phyloP scores from a whole-genome alignment of 208 protist species.

The Wallacemonas sp. region DNA sequence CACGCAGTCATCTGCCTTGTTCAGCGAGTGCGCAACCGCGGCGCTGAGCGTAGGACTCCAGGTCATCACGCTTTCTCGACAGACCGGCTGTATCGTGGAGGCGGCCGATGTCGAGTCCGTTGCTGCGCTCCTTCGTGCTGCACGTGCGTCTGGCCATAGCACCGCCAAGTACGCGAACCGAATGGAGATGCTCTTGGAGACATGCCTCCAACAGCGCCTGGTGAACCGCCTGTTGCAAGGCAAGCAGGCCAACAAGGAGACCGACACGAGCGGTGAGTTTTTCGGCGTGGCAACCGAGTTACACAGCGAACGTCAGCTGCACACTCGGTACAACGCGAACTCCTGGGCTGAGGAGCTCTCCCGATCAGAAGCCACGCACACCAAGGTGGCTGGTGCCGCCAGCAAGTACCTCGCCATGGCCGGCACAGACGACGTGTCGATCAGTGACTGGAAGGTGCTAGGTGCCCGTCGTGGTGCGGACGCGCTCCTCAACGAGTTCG shows the following conservation, averaged over 20 bases:
- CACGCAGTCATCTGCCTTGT: background rate
- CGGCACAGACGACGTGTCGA: background rate
- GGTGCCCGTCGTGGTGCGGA: conserved; percentile 44
- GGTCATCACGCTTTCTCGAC: conserved; percentile 61
- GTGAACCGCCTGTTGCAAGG: conserved; percentile 47
- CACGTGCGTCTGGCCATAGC: conserved; percentile 56
- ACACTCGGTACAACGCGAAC: conserved; percentile 56
- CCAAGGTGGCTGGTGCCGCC: conserved; percentile 28
- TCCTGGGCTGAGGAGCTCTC: conserved; percentile 59
- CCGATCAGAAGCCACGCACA: conserved; percentile 26
- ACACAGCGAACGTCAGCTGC: conserved; percentile 44
- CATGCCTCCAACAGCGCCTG: conserved; percentile 45
- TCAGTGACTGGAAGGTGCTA: conserved; percentile 51
- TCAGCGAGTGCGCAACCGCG: conserved; percentile 32
- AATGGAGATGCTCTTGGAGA: conserved; percentile 69
- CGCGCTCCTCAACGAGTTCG: conserved; percentile 51
- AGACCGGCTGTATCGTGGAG: conserved; percentile 51
- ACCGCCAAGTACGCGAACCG: conserved; percentile 43
- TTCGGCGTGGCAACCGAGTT: conserved; percentile 45
- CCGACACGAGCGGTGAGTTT: conserved; percentile 28
- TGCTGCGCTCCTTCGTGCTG: conserved; percentile 57
- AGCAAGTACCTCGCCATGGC: conserved; percentile 34
- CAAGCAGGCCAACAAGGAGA: conserved; percentile 9
- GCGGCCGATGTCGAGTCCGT: conserved; percentile 45
- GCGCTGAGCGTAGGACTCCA: conserved; percentile 59